Evolutionary conservation across 2,329 filamentous ascomycete genomes (phyloP), one percentile per base, ranked within the genome.

Genomic region (Blastomyces percursus): DNA sequence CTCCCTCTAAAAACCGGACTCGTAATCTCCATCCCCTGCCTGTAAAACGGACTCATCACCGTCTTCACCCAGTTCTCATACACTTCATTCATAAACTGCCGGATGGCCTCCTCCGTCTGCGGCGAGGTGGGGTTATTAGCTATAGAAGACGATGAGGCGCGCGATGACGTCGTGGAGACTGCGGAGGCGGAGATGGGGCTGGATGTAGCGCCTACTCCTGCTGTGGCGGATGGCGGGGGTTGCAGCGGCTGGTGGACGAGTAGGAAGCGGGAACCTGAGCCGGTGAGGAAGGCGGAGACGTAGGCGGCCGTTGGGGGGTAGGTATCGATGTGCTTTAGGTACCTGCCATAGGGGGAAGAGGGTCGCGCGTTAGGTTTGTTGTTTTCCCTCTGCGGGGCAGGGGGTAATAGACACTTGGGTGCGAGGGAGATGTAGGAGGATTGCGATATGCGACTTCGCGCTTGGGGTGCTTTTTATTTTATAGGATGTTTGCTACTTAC

Each of bases 1-100:
- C 89, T 84, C 62, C 84, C 80, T 67, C 90, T 83, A 74, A 99
- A 99, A 1, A 96, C 84, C 0, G 91, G 89, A 75, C 92, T 97
- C 72, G 82, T 86, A 60, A 99, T 86, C 69, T 90, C 87, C 81
- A 89, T 89, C 67, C 96, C 93, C 62, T 88, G 85, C 61, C 83
- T 82, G 79, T 96, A 97, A 75, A 99, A 99, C 0, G 94, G 94
- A 72, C 86, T 97, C 94, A 99, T 97, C 63, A 92, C 86, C 14
- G 92, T 90, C 82, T 99, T 99, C 67, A 96, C 85, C 87, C 93
- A 99, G 68, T 87, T 91, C 77, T 99, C 94, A 77, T 96, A 97
- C 14, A 96, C 89, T 73, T 99, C 94, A 19, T 84, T 82, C 79
- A 99, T 96, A 79, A 97, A 99, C 76, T 90, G 90, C 73, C 91